Evolutionary conservation across 2,329 filamentous ascomycete genomes (phyloP).

Genomic region (Microdochium nivale): DNA sequence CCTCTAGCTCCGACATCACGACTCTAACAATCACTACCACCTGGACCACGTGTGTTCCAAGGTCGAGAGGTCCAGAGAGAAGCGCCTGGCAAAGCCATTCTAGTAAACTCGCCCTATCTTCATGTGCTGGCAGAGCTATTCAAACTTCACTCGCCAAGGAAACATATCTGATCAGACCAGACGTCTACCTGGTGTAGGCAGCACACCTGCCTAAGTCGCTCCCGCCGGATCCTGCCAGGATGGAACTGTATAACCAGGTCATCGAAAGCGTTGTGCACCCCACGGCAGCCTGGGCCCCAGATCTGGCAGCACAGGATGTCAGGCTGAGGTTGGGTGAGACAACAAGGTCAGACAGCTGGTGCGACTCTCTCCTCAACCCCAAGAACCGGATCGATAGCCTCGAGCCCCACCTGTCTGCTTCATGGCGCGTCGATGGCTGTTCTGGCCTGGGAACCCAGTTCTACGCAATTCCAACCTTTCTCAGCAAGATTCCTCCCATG

Average conservation of each 20-base stretch:
- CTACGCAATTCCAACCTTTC: slow-evolving; percentile 45
- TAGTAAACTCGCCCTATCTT: too few species aligned
- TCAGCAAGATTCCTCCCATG: slow-evolving; percentile 35
- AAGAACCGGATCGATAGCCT: slow-evolving; percentile 54
- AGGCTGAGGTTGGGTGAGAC: neutral
- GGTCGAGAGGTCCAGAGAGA: too few species aligned
- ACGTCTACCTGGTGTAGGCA: too few species aligned
- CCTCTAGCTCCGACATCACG: too few species aligned
- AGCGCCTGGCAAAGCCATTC: too few species aligned
- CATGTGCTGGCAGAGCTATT: too few species aligned
- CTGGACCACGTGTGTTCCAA: too few species aligned
- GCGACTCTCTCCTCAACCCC: slow-evolving; percentile 43
- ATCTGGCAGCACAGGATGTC: slow-evolving; percentile 3
- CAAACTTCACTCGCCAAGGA: too few species aligned
- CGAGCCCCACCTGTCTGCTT: slow-evolving; percentile 28
- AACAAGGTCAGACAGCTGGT: slow-evolving; percentile 25
- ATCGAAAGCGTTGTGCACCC: slow-evolving; percentile 50
- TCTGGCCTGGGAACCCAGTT: slow-evolving; percentile 49
- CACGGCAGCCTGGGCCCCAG: slow-evolving; percentile 32
- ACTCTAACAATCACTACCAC: too few species aligned
- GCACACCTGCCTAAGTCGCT: neutral
- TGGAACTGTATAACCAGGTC: slow-evolving; percentile 44
- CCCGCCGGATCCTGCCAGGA: slow-evolving; percentile 15
- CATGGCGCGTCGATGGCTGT: slow-evolving; percentile 53
- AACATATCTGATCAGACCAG: too few species aligned